Base-by-base conservation (phyloP, 1,284 basidiomycete genomes). In the Apiotrichum sp. region DNA sequence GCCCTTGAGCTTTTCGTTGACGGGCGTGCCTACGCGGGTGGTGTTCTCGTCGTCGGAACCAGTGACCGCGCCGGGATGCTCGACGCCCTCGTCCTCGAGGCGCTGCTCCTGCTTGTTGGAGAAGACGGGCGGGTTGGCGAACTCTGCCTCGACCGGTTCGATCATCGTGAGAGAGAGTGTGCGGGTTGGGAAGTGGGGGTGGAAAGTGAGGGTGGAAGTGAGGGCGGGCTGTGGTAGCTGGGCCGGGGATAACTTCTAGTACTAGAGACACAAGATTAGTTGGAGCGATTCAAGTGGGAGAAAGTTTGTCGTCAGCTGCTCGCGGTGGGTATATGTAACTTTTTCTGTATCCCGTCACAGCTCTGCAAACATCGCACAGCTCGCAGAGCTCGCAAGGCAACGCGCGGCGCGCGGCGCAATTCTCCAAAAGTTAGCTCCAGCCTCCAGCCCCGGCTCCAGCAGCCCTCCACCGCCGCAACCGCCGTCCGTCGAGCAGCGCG, bases 101-200 rank as follows among this genome's bases (percentile, higher is more conserved):
- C 43, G 49, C 13, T 50, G 50, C 53, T 72, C 69, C 55, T 70
- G 64, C 5, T 46, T 55, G 8, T 61, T 45, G 36, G 55, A 62
- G 56, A 62, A 68, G 52, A 71, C 65, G 3, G 70, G 70, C 11
- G 70, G 70, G 14, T 54, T 45, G 44, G 69, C 68, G 43, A 71
- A 55, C 47, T 71, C 69, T 31, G 68, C 69, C 63, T 70, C 70
- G 44, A 70, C 58, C 4, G 70, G 70, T 52, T 70, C 66, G 47
- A 65, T 54, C 66, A 67, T 67, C n/a, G 38, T 57, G 43, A 36
- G 22, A 46, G n/a, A n/a, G 45, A 42, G 38, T 48, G 35, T 29
- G 38, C 31, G 22, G 35, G 42, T 40, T 38, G 22, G 29, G 3
- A 29, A 7, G 42, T 29, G n/a, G 29, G 4, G 22, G 22, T 22